Percentiles rank a stretch among this genome's conserved stretches.
Conservation (phyloP, 148 eudicot genomes). For the Gaultheria prostrata region DNA sequence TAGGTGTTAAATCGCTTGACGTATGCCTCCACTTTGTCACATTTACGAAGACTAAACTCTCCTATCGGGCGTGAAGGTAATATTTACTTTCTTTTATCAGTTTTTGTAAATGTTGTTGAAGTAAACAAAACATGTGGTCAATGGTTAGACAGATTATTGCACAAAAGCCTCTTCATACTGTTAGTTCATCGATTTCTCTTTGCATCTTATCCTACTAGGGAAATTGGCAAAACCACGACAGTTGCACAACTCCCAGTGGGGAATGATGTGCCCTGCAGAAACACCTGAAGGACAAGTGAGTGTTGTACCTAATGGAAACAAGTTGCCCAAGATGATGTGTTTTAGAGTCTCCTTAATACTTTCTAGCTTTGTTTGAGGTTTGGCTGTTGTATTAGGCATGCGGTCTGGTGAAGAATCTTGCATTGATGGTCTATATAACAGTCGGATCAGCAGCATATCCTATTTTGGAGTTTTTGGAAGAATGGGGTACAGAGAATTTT, state of each 20-base stretch:
- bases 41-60: slow-evolving; percentile 84
- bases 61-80: slow-evolving; percentile 95
- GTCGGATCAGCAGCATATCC: slow-evolving; percentile 99
- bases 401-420: slow-evolving; percentile 96
- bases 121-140: not conserved
- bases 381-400: slow-evolving; percentile 57
- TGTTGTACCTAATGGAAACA: not conserved
- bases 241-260: slow-evolving; percentile 98
- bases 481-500: slow-evolving; percentile 98
- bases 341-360: not conserved
- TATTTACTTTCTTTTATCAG: not conserved
- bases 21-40: slow-evolving; percentile 94
- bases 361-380: not conserved
- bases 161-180: not conserved
- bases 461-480: slow-evolving; percentile 89
- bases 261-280: slow-evolving; percentile 99
- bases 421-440: slow-evolving; percentile 90
- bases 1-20: slow-evolving; percentile 96
- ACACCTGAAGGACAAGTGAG: slow-evolving; percentile 95
- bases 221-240: slow-evolving; percentile 98
- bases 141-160: not conserved
- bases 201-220: slow-evolving; percentile 34
- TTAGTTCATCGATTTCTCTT: not conserved
- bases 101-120: not conserved
- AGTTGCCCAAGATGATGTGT: not conserved